Percentiles rank a stretch among this genome's conserved stretches.
Evolutionary conservation across 2,329 filamentous ascomycete species (phyloP).

Genomic region (Colletotrichum caudatum): DNA sequence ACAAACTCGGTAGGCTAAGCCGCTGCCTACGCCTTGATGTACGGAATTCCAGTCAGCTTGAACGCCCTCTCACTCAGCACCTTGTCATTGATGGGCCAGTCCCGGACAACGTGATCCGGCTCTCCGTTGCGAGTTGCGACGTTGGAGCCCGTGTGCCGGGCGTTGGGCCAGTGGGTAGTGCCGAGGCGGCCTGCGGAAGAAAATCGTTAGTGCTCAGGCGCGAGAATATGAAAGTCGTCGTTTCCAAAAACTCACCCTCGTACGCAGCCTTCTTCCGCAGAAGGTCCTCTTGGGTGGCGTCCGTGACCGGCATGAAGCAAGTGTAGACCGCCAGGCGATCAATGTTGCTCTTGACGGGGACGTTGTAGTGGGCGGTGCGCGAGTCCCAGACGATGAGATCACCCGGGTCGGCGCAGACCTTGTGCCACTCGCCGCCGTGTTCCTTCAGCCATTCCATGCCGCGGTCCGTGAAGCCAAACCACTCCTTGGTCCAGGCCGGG

Average conservation of each 20-base stretch:
- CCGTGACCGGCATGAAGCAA: constrained; percentile 56
- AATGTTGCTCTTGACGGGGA: constrained; percentile 49
- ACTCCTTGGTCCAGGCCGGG: constrained; percentile 52
- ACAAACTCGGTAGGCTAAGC: neutral
- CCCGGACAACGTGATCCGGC: constrained; percentile 51
- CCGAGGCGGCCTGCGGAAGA: constrained; percentile 47
- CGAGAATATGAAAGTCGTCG: neutral
- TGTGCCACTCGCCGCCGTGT: constrained; percentile 49
- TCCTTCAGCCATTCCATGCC: constrained; percentile 54
- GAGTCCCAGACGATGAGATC: constrained; percentile 60
- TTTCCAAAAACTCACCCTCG: constrained; percentile 44
- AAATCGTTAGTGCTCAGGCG: neutral
- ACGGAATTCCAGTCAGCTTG: constrained; percentile 62
- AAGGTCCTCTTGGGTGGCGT: constrained; percentile 55
- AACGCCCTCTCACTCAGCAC: constrained; percentile 55
- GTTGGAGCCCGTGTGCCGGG: constrained; percentile 50
- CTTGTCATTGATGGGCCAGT: constrained; percentile 55
- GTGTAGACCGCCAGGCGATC: constrained; percentile 54
- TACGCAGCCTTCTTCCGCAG: constrained; percentile 56
- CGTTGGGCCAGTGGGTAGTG: constrained; percentile 59
- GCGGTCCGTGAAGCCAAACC: constrained; percentile 52
- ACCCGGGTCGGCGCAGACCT: constrained; percentile 57
- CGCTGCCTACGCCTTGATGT: constrained; percentile 45
- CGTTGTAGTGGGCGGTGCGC: constrained; percentile 60
- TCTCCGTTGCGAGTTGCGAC: constrained; percentile 44